phyloP scores from a whole-genome alignment of 1,284 basidiomycete genomes.

The Cryptococcus sp. region DNA sequence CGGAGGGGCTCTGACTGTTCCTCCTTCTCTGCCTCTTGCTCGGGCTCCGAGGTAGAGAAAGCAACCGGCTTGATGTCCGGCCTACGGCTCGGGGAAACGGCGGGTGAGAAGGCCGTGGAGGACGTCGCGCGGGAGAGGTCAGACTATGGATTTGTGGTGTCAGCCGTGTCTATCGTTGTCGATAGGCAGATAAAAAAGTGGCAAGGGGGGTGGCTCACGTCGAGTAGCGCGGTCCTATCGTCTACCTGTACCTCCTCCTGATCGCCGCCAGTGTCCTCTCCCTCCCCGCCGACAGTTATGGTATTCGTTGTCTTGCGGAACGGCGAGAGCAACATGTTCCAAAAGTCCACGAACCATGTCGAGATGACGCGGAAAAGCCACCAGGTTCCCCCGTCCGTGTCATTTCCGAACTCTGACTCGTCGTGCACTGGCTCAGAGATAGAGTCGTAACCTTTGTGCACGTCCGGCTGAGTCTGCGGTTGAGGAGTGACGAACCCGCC shows the following conservation, averaged over 20 bases:
- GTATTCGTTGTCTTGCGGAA: constrained; percentile 4
- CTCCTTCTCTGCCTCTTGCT: too few relatives aligned
- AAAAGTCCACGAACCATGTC: constrained; percentile 12
- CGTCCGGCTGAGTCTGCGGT: background rate
- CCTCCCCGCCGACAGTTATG: background rate
- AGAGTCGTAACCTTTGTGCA: background rate
- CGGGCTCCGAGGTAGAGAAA: background rate
- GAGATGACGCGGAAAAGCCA: constrained; percentile 13
- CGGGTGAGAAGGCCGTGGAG: constrained; percentile 10
- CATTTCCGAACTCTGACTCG: background rate
- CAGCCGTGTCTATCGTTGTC: too few relatives aligned
- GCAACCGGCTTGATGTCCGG: background rate
- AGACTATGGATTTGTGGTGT: constrained; percentile 1
- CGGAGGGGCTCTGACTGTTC: too few relatives aligned
- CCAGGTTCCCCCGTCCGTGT: background rate
- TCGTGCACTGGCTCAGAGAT: background rate
- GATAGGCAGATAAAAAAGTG: too few relatives aligned
- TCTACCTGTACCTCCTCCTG: background rate
- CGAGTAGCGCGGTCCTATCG: constrained; percentile 18
- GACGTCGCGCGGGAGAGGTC: constrained; percentile 12
- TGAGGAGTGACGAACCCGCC: background rate
- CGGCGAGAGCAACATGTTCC: constrained; percentile 11
- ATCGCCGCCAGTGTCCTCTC: background rate
- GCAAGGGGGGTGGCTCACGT: background rate
- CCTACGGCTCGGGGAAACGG: constrained; percentile 5